These are phyloP conservation scores for Lactarius trivialis DNA, from an alignment of 768 basidiomycete genomes.

Conservation along the genomic window DNA sequence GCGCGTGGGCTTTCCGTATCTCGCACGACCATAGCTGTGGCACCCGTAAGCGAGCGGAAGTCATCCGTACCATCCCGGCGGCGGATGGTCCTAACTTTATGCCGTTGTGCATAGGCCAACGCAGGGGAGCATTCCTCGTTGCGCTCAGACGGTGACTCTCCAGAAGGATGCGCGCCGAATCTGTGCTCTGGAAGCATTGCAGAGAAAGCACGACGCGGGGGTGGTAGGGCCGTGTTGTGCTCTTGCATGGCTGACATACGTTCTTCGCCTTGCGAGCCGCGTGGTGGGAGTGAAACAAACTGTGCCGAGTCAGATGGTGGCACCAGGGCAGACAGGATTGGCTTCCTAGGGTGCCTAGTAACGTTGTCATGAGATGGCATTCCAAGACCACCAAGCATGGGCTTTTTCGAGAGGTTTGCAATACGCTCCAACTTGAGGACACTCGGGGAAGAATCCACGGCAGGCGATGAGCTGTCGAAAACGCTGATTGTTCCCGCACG, in stretches of 20 bases:
- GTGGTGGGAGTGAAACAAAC: constrained; percentile 35
- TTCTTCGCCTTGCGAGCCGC: constrained; percentile 26
- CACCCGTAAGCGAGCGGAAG: constrained; percentile 67
- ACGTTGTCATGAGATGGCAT: constrained; percentile 43
- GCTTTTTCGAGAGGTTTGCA: constrained; percentile 39
- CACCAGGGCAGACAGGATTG: constrained; percentile 59
- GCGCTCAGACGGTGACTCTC: constrained; percentile 41
- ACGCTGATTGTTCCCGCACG: constrained; percentile 19
- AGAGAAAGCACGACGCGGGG: constrained; percentile 67
- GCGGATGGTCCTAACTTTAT: constrained; percentile 69
- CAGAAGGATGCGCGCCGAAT: constrained; percentile 38
- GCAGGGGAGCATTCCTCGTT: constrained; percentile 71
- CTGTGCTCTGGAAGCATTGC: constrained; percentile 48
- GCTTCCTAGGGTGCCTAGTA: constrained; percentile 60
- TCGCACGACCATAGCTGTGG: constrained; percentile 33
- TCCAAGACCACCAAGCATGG: constrained; percentile 46
- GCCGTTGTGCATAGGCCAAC: constrained; percentile 71
- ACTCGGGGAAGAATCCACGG: constrained; percentile 43
- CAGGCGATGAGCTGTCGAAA: constrained; percentile 41
- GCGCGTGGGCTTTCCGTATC: constrained; percentile 23
- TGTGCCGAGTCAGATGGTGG: constrained; percentile 36
- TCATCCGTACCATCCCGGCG: constrained; percentile 79
- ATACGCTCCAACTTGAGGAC: constrained; percentile 43
- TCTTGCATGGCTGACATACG: constrained; percentile 12
- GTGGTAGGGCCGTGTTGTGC: constrained; percentile 32